Base-by-base conservation (phyloP, 805 yeast species). In the Hanseniaspora valbyensis region DNA sequence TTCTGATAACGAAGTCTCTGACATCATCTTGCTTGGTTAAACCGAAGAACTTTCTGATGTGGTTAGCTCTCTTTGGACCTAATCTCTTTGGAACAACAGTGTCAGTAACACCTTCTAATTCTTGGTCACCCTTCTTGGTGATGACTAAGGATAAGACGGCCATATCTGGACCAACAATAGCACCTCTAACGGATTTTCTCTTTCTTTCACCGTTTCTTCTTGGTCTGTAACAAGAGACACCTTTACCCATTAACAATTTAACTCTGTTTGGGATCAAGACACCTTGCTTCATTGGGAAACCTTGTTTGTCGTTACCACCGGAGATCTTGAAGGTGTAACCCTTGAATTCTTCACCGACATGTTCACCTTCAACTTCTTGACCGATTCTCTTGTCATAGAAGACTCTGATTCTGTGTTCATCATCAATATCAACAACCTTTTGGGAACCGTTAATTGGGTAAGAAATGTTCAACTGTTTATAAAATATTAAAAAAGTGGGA, bases 241-340 rank as follows among this genome's bases (percentile, higher is more conserved):
- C 95, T 76, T 87, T 81, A 64, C 95, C 73, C 70, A 92, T 79
- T 71, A 92, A 81, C 67, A 92, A 81, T 73, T 85, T 88, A 66
- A 92, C 97, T 83, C 98, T 94, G 82, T 94, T 88, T 76, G 98
- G 97, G 80, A 87, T 92, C 81, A 92, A 78, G 61, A 92, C 98
- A 83, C 98, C 98, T 78, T 94, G 98, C 77, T 89, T 92, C 98
- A 94, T 92, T 77, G 98, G 97, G 96, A 92, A 92, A 79, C 98
- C 98, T 80, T 92, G 98, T 79, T 92, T 92, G 80, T 92, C 98
- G 84, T 92, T 92, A 83, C 98, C 98, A 72, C 98, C 98, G 66
- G 96, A 76, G 74, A 92, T 89, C 80, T 83, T 94, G 85, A 92
- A 89, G 70, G 87, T 74, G 88, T 92, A 92, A 69, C 98, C 98